Base-by-base conservation (phyloP, 768 basidiomycete genomes). In the Mycena latifolia region DNA sequence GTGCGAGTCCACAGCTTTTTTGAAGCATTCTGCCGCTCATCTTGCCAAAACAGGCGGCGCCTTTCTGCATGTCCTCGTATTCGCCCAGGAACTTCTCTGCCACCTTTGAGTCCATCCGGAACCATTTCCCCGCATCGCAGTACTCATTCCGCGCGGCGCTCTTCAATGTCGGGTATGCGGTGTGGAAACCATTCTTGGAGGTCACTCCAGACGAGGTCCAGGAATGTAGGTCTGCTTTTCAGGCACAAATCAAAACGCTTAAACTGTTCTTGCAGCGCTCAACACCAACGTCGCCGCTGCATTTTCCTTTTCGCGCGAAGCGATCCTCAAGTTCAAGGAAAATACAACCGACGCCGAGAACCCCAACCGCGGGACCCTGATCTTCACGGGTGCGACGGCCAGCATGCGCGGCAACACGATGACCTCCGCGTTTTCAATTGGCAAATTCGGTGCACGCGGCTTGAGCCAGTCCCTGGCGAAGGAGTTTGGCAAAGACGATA, bases 321-420 rank as follows among this genome's bases (percentile, higher is more conserved):
- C 83, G 6, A 84, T 92, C 51, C 74, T 87, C 35, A 80, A 84
- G 1, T 88, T 92, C 76, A 88, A 88, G 71, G 80, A 84, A 46
- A 89, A 89, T 67, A 80, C 82, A 6, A 75, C 86, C 18, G 83
- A 82, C 15, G 77, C 84, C 46, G 74, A 80, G 1, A 75, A 75
- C 22, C 87, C 89, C 17, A 86, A 86, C 73, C 81, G 84, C n/a
- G 92, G 92, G 14, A 85, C 88, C 0, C 75, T 93, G 50, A 84
- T 92, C 20, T 91, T 92, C 72, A 93, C 91, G 0, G 90, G 91
- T 0, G 91, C 92, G 2, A 92, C 92, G 9, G 88, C 91, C 7
- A 82, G 87, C 57, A 65, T 84, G 22, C 80, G 91, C 61, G 92
- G 92, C 6, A 91, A 91, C 61, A 77, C 78, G 3, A 78, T 77